Evolutionary conservation across 345 rosid species (phyloP), one percentile per base, ranked within the genome.

Genomic region (Salix caprea): DNA sequence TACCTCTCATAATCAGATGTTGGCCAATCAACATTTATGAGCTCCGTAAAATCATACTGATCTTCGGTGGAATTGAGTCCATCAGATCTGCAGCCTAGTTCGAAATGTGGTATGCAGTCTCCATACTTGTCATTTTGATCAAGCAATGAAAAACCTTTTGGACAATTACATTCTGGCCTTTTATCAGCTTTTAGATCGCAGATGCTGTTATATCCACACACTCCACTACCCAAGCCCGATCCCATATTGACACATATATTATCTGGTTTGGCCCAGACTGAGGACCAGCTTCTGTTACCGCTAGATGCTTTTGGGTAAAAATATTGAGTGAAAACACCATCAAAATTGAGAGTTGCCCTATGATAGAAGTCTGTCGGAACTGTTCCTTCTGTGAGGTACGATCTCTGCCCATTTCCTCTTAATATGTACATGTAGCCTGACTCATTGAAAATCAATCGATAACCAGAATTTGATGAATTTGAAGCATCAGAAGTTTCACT

Each of bases 181-280:
- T 16, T 15, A 39, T 79, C 72, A 0, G 37, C 40, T 23, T 19
- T 79, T 19, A 85, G 1, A 6, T 13, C 44, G 73, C 87, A 85
- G 76, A 74, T 72, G 58, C 82, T 77, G 66, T 85, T 85, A 37
- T 36, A 77, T 36, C 87, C 87, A 28, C 87, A 85, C 12, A 78
- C 69, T 26, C 87, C 85, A 15, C 79, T 69, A 5, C 83, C 72
- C 11, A 50, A 1, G 11, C 0, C 2, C 1, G 8, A 60, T 4
- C 0, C 0, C 18, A 58, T 13, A 1, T 0, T 12, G 14, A 16
- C 7, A 71, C 87, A 84, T 11, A 84, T 82, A 18, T 82, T 72
- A 48, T 44, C 19, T 1, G 87, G 87, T 15, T 19, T 46, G 21
- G 62, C 8, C 26, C 62, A 10, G 23, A n/a, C 62, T 7, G 11